phyloP scores from a whole-genome alignment of 2,329 filamentous ascomycete genomes.

The Cryoendolithus antarcticus region DNA sequence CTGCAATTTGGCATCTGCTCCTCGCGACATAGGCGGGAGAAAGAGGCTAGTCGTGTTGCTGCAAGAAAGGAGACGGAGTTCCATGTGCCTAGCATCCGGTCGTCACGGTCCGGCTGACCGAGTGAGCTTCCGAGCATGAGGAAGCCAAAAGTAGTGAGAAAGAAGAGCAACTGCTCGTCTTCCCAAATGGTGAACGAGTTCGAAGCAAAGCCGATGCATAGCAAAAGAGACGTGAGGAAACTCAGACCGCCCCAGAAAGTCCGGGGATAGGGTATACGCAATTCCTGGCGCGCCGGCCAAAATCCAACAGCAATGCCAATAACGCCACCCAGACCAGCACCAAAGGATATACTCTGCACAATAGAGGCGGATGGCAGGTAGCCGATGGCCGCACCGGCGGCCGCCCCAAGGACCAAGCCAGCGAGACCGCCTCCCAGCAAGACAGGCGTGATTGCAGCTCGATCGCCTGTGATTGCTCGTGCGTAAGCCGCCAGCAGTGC shows the following conservation, averaged over 20 bases:
- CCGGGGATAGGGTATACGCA: conserved; percentile 49
- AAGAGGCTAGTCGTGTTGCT: conserved; percentile 66
- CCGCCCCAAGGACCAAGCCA: conserved; percentile 33
- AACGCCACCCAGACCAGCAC: conserved; percentile 27
- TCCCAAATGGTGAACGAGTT: conserved; percentile 99
- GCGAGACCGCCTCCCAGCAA: conserved; percentile 40
- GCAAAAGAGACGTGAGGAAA: conserved; percentile 65
- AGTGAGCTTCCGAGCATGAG: conserved; percentile 64
- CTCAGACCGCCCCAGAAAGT: conserved; percentile 83
- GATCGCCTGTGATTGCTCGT: conserved; percentile 40
- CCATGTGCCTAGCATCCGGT: conserved; percentile 66
- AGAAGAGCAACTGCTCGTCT: conserved; percentile 85
- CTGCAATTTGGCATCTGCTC: conserved; percentile 97
- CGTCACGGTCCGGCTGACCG: conserved; percentile 52
- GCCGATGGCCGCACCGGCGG: conserved; percentile 17
- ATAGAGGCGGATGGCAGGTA: conserved; percentile 25
- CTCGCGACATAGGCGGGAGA: conserved; percentile 86
- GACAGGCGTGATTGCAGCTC: conserved; percentile 39
- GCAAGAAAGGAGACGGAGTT: conserved; percentile 76
- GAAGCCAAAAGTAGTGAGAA: conserved; percentile 76
- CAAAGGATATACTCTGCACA: conserved; percentile 29
- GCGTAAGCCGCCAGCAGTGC: conserved; percentile 62
- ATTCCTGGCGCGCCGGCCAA: conserved; percentile 27
- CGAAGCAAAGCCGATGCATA: conserved; percentile 87
- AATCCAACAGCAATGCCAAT: conserved; percentile 30